Conservation (phyloP, 345 rosid species). For the Hevea brasiliensis region DNA sequence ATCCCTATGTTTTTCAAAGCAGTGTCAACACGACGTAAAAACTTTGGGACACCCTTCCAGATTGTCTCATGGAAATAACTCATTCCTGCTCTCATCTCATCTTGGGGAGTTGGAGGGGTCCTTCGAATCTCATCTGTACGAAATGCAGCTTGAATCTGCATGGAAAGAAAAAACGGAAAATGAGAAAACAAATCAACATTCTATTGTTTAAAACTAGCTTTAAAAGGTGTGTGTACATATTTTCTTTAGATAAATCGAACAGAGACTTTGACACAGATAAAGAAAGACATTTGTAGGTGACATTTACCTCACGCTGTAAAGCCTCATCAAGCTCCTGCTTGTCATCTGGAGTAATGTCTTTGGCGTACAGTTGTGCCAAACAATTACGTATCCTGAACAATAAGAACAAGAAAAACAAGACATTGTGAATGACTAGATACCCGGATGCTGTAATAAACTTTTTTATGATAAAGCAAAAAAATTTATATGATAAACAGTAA, state of each 20-base stretch:
- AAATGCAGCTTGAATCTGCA: constrained; percentile 98
- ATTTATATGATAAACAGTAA: not conserved
- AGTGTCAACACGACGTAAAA: constrained; percentile 97
- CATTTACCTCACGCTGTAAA: constrained; percentile 79
- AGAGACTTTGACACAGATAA: not conserved
- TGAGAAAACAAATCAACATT: not conserved
- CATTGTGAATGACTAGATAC: not conserved
- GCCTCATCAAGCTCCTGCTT: constrained; percentile 99
- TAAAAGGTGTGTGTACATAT: not conserved
- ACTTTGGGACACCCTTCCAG: constrained; percentile 98
- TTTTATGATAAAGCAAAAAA: not conserved
- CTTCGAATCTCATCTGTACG: constrained; percentile 98
- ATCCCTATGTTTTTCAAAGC: constrained; percentile 95
- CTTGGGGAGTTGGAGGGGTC: constrained; percentile 97
- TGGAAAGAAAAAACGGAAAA: too few relatives aligned
- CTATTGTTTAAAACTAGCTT: not conserved
- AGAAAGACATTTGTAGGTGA: not conserved
- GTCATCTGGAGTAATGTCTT: constrained; percentile 95
- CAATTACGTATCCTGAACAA: constrained; percentile 75
- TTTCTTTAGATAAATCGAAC: not conserved
- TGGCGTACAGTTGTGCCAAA: constrained; percentile 84
- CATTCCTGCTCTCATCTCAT: constrained; percentile 99
- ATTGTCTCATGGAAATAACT: constrained; percentile 98
- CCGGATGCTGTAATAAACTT: not conserved
- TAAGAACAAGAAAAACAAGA: not conserved